Percentiles rank a stretch among this genome's conserved stretches.
These are phyloP conservation scores for Sophora flavescens DNA, from an alignment of 306 rosid species.

Conservation along the genomic window DNA sequence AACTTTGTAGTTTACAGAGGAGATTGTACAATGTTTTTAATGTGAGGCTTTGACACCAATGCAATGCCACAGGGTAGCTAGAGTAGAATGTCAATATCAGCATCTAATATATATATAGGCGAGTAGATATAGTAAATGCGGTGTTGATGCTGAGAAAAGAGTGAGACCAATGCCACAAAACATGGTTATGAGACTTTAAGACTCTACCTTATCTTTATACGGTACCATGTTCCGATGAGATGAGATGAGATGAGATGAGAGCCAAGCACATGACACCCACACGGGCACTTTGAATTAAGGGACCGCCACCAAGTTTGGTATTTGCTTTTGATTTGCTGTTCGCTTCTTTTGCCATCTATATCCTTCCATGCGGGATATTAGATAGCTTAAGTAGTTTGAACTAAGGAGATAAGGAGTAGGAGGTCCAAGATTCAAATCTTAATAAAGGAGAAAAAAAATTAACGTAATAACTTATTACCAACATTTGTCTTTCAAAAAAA, in stretches of 20 bases:
- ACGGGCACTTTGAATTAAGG: constrained; percentile 47
- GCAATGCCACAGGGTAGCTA: constrained; percentile 13
- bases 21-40: background rate
- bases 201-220: constrained; percentile 41
- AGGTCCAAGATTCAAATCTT: no score
- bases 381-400: no score
- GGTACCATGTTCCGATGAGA: constrained; percentile 41
- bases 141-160: constrained; percentile 34
- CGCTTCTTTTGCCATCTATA: constrained; percentile 14
- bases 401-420: no score
- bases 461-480: no score
- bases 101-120: constrained; percentile 22
- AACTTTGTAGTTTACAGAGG: background rate
- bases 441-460: no score
- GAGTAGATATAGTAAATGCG: constrained; percentile 42
- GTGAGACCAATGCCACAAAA: constrained; percentile 47
- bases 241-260: constrained; percentile 33
- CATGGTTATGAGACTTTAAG: constrained; percentile 34
- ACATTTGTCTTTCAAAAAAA: no score
- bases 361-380: background rate
- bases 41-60: constrained; percentile 29
- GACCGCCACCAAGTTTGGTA: constrained; percentile 66
- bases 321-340: constrained; percentile 39
- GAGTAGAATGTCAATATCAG: constrained; percentile 41
- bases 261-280: constrained; percentile 55